Conservation (phyloP, 768 basidiomycete genomes). For the Naematelia aurantialba region DNA sequence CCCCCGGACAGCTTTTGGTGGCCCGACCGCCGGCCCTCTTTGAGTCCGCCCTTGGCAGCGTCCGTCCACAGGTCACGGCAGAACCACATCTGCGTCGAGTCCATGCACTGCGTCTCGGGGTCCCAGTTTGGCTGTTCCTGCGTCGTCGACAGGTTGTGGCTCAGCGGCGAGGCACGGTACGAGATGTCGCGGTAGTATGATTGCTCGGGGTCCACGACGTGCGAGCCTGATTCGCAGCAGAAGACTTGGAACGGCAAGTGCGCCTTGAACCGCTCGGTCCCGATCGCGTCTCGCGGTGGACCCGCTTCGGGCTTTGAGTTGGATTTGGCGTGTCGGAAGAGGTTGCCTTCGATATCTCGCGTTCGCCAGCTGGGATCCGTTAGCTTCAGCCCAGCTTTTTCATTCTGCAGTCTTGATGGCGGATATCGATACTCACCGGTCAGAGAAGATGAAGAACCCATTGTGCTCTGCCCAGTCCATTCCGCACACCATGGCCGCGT, state of each 20-base stretch:
- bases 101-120: slow-evolving; percentile 82
- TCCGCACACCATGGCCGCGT: slow-evolving; percentile 98
- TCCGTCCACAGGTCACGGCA: slow-evolving; percentile 95
- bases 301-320: slow-evolving; percentile 84
- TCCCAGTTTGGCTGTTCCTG: slow-evolving; percentile 61
- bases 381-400: neutral
- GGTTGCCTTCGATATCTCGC: slow-evolving; percentile 94
- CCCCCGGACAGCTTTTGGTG: slow-evolving; percentile 27
- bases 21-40: slow-evolving; percentile 45
- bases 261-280: slow-evolving; percentile 75
- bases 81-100: slow-evolving; percentile 97
- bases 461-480: slow-evolving; percentile 99
- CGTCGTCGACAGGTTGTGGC: slow-evolving; percentile 67
- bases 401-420: neutral
- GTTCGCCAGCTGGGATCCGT: slow-evolving; percentile 81
- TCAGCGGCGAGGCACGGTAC: slow-evolving; percentile 78
- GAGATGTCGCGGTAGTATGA: slow-evolving; percentile 86
- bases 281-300: slow-evolving; percentile 81
- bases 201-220: slow-evolving; percentile 91
- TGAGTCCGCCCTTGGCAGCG: slow-evolving; percentile 67
- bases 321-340: slow-evolving; percentile 94
- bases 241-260: slow-evolving; percentile 98
- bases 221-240: slow-evolving; percentile 97
- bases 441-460: slow-evolving; percentile 96
- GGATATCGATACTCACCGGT: slow-evolving; percentile 60